Evolutionary conservation across 495 filamentous ascomycete species (phyloP).

Genomic region (Aspergillus sclerotioniger): DNA sequence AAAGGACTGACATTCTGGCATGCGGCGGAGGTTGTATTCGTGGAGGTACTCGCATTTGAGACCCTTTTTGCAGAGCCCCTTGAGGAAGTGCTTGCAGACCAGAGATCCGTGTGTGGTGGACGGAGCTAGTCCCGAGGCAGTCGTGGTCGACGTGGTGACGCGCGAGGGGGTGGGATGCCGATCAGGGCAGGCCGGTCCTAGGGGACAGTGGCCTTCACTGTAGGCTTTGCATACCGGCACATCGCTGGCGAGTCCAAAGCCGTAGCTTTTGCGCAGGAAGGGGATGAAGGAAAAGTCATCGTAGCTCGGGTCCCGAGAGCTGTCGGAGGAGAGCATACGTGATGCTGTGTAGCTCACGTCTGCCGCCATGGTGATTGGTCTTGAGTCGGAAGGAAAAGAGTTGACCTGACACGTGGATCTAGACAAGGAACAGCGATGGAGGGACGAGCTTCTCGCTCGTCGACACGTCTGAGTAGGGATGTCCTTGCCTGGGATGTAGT

Average conservation of each 20-base stretch:
- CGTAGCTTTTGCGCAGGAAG: conserved; percentile 70
- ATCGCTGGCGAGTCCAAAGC: conserved; percentile 71
- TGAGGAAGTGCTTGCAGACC: conserved; percentile 98
- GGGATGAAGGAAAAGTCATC: conserved; percentile 68
- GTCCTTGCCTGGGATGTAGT: background rate
- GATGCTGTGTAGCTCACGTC: conserved; percentile 36
- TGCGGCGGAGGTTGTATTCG: conserved; percentile 95
- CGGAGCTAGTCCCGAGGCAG: conserved; percentile 52
- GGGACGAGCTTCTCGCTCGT: background rate
- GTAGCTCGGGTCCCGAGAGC: conserved; percentile 54
- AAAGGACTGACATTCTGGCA: conserved; percentile 96
- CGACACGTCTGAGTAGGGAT: background rate
- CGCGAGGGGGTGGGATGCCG: conserved; percentile 51
- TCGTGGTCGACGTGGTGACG: conserved; percentile 48
- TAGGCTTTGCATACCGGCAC: conserved; percentile 80
- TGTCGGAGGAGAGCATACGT: conserved; percentile 37
- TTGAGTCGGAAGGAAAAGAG: background rate
- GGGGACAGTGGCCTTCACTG: conserved; percentile 74
- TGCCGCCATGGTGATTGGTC: conserved; percentile 34
- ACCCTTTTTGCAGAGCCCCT: conserved; percentile 96
- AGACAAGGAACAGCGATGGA: background rate
- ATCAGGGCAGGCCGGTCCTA: conserved; percentile 73
- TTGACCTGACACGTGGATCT: background rate
- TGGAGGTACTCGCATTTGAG: conserved; percentile 94
- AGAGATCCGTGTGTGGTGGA: conserved; percentile 59